phyloP scores from a whole-genome alignment of 805 yeast genomes.

The Candida stauntonica region DNA sequence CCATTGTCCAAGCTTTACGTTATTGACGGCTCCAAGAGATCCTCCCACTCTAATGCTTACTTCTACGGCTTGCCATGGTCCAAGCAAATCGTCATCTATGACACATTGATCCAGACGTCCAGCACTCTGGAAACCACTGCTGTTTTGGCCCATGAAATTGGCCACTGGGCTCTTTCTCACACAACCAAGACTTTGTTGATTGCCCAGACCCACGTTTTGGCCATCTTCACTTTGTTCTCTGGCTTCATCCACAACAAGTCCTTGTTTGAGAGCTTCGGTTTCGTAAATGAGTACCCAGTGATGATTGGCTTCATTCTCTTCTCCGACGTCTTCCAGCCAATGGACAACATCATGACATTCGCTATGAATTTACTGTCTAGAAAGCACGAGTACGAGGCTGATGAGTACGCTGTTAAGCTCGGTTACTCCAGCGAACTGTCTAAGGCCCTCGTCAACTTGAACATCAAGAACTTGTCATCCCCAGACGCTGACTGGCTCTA shows the following conservation, averaged over 20 bases:
- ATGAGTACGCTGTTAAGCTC: slow-evolving; percentile 69
- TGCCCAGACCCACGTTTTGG: slow-evolving; percentile 58
- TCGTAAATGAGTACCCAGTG: slow-evolving; percentile 59
- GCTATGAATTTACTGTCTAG: slow-evolving; percentile 69
- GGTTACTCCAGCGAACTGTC: slow-evolving; percentile 70
- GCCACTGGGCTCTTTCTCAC: slow-evolving; percentile 94
- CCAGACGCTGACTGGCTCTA: slow-evolving; percentile 87
- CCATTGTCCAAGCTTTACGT: slow-evolving; percentile 85
- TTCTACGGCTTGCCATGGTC: slow-evolving; percentile 96
- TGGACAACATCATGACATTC: slow-evolving; percentile 66
- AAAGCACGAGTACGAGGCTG: slow-evolving; percentile 92
- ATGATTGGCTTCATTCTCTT: slow-evolving; percentile 80
- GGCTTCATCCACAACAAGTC: slow-evolving; percentile 77
- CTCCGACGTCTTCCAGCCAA: slow-evolving; percentile 71
- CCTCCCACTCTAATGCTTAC: slow-evolving; percentile 95
- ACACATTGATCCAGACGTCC: slow-evolving; percentile 81
- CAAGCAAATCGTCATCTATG: slow-evolving; percentile 90
- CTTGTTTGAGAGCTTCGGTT: slow-evolving; percentile 76
- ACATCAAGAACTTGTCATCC: slow-evolving; percentile 77
- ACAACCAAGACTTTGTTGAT: slow-evolving; percentile 69
- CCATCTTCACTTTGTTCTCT: slow-evolving; percentile 69
- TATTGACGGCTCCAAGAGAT: slow-evolving; percentile 95
- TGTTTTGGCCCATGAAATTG: slow-evolving; percentile 96
- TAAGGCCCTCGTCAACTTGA: slow-evolving; percentile 67
- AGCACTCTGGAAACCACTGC: slow-evolving; percentile 81